A percentile compares a stretch with the other conserved stretches of the same genome.
These are phyloP conservation scores for Podospora didyma DNA, from an alignment of 495 filamentous ascomycete genomes.

Conservation along the genomic window DNA sequence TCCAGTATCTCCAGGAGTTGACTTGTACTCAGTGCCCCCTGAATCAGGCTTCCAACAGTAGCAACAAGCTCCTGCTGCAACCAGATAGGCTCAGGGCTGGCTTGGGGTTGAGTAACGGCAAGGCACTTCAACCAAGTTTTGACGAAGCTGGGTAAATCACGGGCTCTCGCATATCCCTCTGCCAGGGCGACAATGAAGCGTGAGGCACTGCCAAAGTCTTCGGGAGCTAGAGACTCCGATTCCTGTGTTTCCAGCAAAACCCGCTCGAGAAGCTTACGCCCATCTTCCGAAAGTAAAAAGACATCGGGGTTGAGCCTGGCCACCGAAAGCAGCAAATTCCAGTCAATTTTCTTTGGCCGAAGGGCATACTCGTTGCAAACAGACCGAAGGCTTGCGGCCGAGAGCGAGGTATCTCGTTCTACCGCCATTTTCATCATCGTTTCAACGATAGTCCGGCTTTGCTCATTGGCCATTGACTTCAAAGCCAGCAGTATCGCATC, in stretches of 20 bases:
- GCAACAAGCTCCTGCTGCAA: constrained; percentile 56
- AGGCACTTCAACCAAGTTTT: constrained; percentile 63
- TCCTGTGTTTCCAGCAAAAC: constrained; percentile 29
- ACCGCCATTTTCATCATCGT: constrained; percentile 40
- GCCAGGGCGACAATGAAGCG: constrained; percentile 56
- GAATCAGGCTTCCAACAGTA: constrained; percentile 37
- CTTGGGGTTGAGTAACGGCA: constrained; percentile 36
- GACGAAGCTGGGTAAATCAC: constrained; percentile 65
- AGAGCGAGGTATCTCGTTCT: constrained; percentile 15
- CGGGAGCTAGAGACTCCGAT: neutral
- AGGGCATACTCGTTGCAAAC: constrained; percentile 41
- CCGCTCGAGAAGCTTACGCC: constrained; percentile 30
- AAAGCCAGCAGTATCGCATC: constrained; percentile 39
- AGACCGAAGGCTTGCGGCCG: constrained; percentile 29
- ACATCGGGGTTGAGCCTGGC: constrained; percentile 65
- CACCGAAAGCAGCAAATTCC: constrained; percentile 58
- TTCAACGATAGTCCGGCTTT: constrained; percentile 24
- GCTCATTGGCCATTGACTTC: constrained; percentile 6
- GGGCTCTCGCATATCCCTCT: constrained; percentile 57
- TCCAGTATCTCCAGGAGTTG: constrained; percentile 47
- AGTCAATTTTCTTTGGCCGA: constrained; percentile 42
- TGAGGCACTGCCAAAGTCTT: constrained; percentile 15
- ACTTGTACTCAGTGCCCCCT: constrained; percentile 38
- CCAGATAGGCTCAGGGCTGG: constrained; percentile 49
- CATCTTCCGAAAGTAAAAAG: constrained; percentile 47